phyloP scores from a whole-genome alignment of 2,329 filamentous ascomycete species.

The Venturia nashicola region DNA sequence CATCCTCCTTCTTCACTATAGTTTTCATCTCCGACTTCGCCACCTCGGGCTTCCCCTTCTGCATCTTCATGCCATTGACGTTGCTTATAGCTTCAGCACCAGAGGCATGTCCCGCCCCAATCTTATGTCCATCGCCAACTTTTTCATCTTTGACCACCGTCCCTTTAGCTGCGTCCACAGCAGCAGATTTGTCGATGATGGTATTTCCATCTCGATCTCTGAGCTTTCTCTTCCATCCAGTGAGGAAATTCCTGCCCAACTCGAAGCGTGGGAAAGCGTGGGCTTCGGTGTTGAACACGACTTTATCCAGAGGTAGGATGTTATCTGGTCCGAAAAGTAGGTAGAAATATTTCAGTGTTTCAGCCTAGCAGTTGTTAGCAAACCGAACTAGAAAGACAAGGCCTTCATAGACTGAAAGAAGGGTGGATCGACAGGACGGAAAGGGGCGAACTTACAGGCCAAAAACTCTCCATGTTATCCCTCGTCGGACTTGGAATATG shows the following conservation, averaged over 20 bases:
- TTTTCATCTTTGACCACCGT: background rate
- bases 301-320: conserved; percentile 68
- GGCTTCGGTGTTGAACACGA: conserved; percentile 94
- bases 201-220: background rate
- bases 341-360: conserved; percentile 97
- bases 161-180: background rate
- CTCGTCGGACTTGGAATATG: conserved; percentile 53
- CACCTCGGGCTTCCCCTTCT: background rate
- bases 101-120: background rate
- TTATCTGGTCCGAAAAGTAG: conserved; percentile 80
- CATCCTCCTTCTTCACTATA: background rate
- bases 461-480: conserved; percentile 99
- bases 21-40: background rate
- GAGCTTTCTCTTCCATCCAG: conserved; percentile 11
- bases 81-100: background rate
- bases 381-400: too few relatives aligned
- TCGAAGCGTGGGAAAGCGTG: conserved; percentile 84
- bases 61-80: background rate
- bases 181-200: background rate
- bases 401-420: too few relatives aligned
- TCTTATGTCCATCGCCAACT: background rate
- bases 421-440: background rate
- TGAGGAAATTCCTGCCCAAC: conserved; percentile 41
- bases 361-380: conserved; percentile 45
- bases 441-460: conserved; percentile 54